Conservation (phyloP, 345 rosid genomes). For the Hypericum androsaemum region DNA sequence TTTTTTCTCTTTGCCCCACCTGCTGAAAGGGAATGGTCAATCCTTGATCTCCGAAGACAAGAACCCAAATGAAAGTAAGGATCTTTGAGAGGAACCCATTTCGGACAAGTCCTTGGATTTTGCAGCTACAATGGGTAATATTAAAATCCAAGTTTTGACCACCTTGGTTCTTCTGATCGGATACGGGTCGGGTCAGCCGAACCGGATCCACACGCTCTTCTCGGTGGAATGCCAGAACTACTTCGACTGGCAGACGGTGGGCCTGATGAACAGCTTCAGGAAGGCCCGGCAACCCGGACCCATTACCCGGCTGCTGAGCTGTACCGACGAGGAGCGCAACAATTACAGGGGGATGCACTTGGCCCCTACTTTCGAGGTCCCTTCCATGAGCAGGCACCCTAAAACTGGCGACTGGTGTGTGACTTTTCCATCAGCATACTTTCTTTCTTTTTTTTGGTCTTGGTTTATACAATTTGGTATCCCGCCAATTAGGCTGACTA, state of each 20-base stretch:
- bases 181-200: constrained; percentile 32
- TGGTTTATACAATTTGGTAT: background rate
- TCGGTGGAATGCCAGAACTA: constrained; percentile 92
- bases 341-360: constrained; percentile 74
- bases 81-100: constrained; percentile 26
- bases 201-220: constrained; percentile 91
- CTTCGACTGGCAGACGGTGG: constrained; percentile 99
- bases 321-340: constrained; percentile 80
- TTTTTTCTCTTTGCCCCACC: too few species aligned
- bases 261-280: constrained; percentile 78
- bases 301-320: constrained; percentile 78
- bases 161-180: constrained; percentile 11
- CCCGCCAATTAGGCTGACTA: too few species aligned
- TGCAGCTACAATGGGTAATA: constrained; percentile 23
- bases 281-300: constrained; percentile 92
- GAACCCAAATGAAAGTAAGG: constrained; percentile 24
- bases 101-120: constrained; percentile 24
- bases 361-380: constrained; percentile 82
- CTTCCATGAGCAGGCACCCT: constrained; percentile 92
- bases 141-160: constrained; percentile 18
- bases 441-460: background rate
- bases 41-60: background rate
- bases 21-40: too few species aligned
- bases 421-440: background rate
- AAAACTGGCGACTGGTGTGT: constrained; percentile 83